Evolutionary conservation across 768 basidiomycete species (phyloP).

Genomic region (Phylloporus sp.): DNA sequence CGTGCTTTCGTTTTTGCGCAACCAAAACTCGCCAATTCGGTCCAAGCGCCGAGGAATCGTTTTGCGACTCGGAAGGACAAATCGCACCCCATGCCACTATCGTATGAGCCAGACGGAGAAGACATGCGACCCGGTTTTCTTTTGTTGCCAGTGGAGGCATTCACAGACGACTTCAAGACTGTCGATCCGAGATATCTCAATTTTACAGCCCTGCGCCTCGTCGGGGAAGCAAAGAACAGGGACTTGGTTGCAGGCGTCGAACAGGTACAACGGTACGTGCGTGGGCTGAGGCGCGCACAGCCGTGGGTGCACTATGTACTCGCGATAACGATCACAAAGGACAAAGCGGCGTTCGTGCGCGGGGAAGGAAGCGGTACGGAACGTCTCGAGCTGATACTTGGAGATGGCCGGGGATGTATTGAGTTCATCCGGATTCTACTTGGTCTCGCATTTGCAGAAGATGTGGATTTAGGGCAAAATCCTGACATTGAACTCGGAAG

Average conservation of each 20-base stretch:
- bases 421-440: constrained; percentile 11
- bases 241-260: not conserved
- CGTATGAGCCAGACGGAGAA: not conserved
- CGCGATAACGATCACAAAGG: not conserved
- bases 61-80: not conserved
- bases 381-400: constrained; percentile 1
- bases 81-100: not conserved
- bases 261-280: constrained; percentile 3
- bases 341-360: constrained; percentile 4
- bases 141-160: constrained; percentile 13
- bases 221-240: constrained; percentile 2
- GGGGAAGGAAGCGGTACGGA: constrained; percentile 12
- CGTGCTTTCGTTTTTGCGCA: not conserved
- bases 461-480: constrained; percentile 2
- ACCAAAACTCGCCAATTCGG: not conserved
- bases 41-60: not conserved
- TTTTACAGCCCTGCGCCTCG: not conserved
- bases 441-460: constrained; percentile 5
- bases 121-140: constrained; percentile 8
- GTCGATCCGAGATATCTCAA: not conserved
- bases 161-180: not conserved
- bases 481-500: not conserved
- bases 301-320: constrained; percentile 9
- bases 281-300: constrained; percentile 1
- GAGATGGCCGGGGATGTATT: constrained; percentile 3